These are phyloP conservation scores for Venturia pyrina DNA, from an alignment of 2,329 filamentous ascomycete genomes.

Conservation along the genomic window DNA sequence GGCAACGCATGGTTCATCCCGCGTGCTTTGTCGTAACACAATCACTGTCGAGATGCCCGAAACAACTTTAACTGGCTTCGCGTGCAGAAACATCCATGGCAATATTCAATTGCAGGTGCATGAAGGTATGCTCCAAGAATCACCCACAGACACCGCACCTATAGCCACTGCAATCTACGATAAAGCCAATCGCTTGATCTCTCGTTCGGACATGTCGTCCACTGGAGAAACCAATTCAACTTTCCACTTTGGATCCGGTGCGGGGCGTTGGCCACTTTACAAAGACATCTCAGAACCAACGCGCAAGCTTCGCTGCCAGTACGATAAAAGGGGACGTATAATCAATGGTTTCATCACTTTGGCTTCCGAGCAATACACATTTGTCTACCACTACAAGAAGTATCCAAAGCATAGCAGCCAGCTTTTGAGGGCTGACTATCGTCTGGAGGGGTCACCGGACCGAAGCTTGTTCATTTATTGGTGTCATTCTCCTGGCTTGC, in stretches of 20 bases:
- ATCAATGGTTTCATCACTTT: background rate
- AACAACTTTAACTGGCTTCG: background rate
- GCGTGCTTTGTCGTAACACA: background rate
- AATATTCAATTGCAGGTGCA: background rate
- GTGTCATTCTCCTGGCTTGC: background rate
- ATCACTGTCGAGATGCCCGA: background rate
- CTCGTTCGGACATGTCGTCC: background rate
- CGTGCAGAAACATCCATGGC: background rate
- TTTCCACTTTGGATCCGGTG: background rate
- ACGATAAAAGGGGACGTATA: constrained; percentile 1
- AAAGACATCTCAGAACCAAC: constrained; percentile 1
- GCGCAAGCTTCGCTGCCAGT: constrained; percentile 6
- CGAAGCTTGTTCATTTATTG: constrained; percentile 4
- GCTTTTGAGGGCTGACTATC: constrained; percentile 5
- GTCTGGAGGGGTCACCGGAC: background rate
- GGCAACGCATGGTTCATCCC: background rate
- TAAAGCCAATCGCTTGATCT: background rate
- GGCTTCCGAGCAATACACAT: background rate
- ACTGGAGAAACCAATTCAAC: background rate
- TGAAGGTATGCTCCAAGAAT: background rate
- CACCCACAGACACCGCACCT: background rate
- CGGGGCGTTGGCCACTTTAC: background rate
- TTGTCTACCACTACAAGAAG: background rate
- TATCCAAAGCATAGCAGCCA: background rate
- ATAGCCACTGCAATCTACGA: constrained; percentile 5